Conservation (phyloP, 2,329 filamentous ascomycete species). For the Epicoccum sorghinum region DNA sequence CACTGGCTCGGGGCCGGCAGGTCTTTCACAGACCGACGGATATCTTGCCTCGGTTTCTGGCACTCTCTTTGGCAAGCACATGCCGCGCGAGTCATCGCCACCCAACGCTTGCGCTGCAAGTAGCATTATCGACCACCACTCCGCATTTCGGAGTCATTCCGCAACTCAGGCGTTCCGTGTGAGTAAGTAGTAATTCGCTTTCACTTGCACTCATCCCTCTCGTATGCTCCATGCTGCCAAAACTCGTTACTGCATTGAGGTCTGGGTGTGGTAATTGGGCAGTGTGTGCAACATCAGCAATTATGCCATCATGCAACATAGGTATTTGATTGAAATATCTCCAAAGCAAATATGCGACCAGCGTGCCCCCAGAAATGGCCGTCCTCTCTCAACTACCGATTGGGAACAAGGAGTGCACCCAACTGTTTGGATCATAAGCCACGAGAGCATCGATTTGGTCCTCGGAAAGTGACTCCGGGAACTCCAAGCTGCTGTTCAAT, state of each 20-base stretch:
- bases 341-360: neutral
- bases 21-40: constrained; percentile 28
- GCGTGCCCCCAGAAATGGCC: neutral
- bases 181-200: neutral
- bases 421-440: constrained; percentile 42
- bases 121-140: constrained; percentile 1
- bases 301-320: neutral
- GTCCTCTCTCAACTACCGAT: constrained; percentile 33
- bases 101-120: constrained; percentile 8
- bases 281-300: no score
- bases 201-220: neutral
- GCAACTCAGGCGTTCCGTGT: constrained; percentile 4
- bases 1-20: constrained; percentile 24
- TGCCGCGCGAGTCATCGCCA: constrained; percentile 26
- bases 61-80: constrained; percentile 31
- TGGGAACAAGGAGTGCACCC: constrained; percentile 49
- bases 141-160: constrained; percentile 8
- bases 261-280: no score
- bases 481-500: constrained; percentile 48
- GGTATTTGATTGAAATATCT: neutral
- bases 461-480: constrained; percentile 43
- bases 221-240: neutral
- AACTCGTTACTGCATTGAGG: no score
- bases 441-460: constrained; percentile 44
- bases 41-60: constrained; percentile 32